Evolutionary conservation across 1,139 yeast species (phyloP), one percentile per base, ranked within the genome.

Genomic region (Blastobotrys niveus): DNA sequence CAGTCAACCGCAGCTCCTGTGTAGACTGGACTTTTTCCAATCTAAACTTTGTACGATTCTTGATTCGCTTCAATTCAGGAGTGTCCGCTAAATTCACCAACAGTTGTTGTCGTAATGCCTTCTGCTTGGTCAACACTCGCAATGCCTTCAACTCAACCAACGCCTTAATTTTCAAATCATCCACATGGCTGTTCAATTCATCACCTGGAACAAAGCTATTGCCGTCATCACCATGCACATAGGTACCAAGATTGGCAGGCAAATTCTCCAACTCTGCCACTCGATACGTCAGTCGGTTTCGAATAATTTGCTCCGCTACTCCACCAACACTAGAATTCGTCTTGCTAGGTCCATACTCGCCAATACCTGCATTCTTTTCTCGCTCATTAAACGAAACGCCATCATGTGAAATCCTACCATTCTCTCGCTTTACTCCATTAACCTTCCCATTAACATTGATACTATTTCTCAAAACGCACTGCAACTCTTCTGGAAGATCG

Each of bases 91-190:
- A 73, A 46, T 78, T 77, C 45, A 77, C 76, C 10, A 89, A 68
- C 27, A 93, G 65, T 51, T 75, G 79, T 59, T 86, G 88, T 56
- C 95, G 83, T 51, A 91, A 59, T 42, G 82, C 81, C 60, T 89
- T 89, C 60, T 93, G 99, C 56, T 85, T 82, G 1, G 91, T 75
- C 49, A 93, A 72, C 30, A 89, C 67, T 51, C 88, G 79, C 53
- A 91, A 72, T 0, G 89, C 72, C 64, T 89, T 93, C 54, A 91
- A 72, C 65, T 93, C 98, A 27, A 89, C 72, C 34, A 93, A 68
- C 2, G 89, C 82, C 50, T 71, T 71, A 27, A 83, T 60, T 61
- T 86, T 86, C 31, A 70, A 60, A 20, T 52, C 55, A 48, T 67
- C 71, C 12, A 54, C 57, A 22, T 69, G 70, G 49, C 77, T 79